Conservation (phyloP, 371 early-diverging fungal genomes). For the Dinochytrium kinnereticum region DNA sequence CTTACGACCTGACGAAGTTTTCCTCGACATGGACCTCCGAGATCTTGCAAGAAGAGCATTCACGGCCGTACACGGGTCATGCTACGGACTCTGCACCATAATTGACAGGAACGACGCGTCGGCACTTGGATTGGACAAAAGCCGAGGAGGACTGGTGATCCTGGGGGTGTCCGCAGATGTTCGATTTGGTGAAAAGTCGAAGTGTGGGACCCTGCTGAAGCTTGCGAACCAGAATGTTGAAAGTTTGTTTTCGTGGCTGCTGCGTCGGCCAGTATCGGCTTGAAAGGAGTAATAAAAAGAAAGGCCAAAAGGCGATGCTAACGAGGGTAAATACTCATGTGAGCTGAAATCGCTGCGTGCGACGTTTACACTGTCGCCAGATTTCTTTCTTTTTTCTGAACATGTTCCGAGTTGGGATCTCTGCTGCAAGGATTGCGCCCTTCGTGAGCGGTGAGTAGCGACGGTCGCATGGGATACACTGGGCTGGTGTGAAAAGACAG, state of each 20-base stretch:
- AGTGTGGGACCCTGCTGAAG: constrained; percentile 37
- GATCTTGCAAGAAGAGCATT: constrained; percentile 45
- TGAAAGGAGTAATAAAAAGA: not conserved
- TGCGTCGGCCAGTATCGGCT: constrained; percentile 14
- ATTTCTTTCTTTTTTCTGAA: too few relatives aligned
- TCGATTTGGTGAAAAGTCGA: constrained; percentile 37
- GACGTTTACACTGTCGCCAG: too few relatives aligned
- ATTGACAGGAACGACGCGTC: constrained; percentile 25
- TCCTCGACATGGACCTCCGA: constrained; percentile 42
- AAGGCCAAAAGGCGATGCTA: not conserved
- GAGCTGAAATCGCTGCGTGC: too few relatives aligned
- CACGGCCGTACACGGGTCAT: constrained; percentile 43
- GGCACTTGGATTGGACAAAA: constrained; percentile 8
- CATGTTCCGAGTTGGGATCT: constrained; percentile 9
- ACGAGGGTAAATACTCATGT: too few relatives aligned
- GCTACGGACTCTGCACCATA: constrained; percentile 42
- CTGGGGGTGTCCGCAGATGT: constrained; percentile 39
- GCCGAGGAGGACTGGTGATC: constrained; percentile 32
- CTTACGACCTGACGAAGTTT: constrained; percentile 35
- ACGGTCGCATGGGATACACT: not conserved
- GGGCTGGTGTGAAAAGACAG: not conserved
- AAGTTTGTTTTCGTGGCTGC: constrained; percentile 39
- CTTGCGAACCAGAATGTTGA: constrained; percentile 36
- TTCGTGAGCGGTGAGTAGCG: constrained; percentile 2
- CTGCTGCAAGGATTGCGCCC: not conserved